Percentiles rank a stretch among this genome's conserved stretches.
These are phyloP conservation scores for Flaveria trinervia DNA, from an alignment of 129 eudicot genomes.

Conservation along the genomic window DNA sequence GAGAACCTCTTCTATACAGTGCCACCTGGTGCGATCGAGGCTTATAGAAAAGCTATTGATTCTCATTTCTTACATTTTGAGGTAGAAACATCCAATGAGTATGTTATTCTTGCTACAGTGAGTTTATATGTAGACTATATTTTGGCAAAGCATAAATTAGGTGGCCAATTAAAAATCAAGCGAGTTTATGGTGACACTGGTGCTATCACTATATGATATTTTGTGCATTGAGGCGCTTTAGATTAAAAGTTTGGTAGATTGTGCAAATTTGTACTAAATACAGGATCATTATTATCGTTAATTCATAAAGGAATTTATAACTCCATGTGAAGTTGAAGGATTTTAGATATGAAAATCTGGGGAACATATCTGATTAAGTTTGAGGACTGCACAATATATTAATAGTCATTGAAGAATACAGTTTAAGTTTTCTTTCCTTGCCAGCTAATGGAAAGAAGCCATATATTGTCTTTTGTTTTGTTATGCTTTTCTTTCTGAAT, in stretches of 20 bases:
- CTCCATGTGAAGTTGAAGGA: neutral
- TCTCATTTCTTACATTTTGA: conserved; percentile 48
- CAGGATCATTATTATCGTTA: neutral
- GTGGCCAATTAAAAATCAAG: neutral
- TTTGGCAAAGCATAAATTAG: conserved; percentile 3
- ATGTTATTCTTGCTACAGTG: conserved; percentile 3
- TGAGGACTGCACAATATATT: neutral
- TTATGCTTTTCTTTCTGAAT: neutral
- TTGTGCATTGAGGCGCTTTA: conserved; percentile 11
- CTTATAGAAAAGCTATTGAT: conserved; percentile 65
- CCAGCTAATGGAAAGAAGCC: neutral
- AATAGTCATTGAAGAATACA: neutral
- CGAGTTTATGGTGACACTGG: conserved; percentile 12
- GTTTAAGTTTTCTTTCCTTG: neutral
- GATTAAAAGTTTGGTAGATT: neutral
- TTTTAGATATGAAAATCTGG: neutral
- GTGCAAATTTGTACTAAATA: conserved; percentile 2
- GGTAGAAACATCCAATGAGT: conserved; percentile 39
- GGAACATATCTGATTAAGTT: neutral
- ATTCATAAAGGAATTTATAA: conserved; percentile 8
- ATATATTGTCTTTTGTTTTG: neutral
- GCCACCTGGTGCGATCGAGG: conserved; percentile 63
- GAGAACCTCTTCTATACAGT: conserved; percentile 70
- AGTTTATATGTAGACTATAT: conserved; percentile 4
- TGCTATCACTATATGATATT: neutral